Conservation (phyloP, 768 basidiomycete genomes). For the Tylopilus cervinicoccineus region DNA sequence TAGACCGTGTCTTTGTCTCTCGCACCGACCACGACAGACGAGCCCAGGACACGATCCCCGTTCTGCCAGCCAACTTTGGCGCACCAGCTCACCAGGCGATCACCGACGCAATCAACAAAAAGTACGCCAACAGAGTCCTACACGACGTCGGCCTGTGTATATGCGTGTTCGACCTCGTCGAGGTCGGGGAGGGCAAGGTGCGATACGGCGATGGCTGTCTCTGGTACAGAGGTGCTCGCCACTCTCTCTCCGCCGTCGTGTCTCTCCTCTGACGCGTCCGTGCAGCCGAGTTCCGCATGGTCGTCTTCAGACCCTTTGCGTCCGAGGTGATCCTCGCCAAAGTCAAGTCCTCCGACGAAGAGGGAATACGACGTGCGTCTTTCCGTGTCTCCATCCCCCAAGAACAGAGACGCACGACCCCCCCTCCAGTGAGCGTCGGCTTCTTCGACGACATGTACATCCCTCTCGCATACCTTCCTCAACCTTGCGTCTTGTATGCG, state of each 20-base stretch:
- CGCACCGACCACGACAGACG: neutral
- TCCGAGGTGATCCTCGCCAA: slow-evolving; percentile 89
- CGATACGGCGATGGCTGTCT: slow-evolving; percentile 92
- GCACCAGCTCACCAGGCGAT: slow-evolving; percentile 75
- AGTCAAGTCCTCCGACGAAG: slow-evolving; percentile 82
- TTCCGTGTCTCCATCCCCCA: neutral
- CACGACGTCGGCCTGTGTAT: slow-evolving; percentile 91
- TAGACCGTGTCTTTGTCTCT: neutral
- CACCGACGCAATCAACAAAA: slow-evolving; percentile 85
- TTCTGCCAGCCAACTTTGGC: slow-evolving; percentile 86
- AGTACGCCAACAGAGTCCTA: slow-evolving; percentile 89
- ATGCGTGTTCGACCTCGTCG: slow-evolving; percentile 81
- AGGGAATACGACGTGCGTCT: slow-evolving; percentile 75
- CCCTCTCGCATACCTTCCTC: slow-evolving; percentile 73
- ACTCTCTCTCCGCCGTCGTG: neutral
- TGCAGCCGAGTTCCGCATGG: slow-evolving; percentile 81
- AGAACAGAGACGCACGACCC: neutral
- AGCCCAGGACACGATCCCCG: slow-evolving; percentile 78
- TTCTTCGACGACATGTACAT: slow-evolving; percentile 96
- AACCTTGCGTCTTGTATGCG: slow-evolving; percentile 74
- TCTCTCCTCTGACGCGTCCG: slow-evolving; percentile 1
- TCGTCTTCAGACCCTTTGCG: slow-evolving; percentile 87
- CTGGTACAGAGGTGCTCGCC: slow-evolving; percentile 80
- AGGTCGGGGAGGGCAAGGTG: slow-evolving; percentile 88
- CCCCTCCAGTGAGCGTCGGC: slow-evolving; percentile 64